Evolutionary conservation across 139 green algal species (phyloP).

Genomic region (Chlamydomonas schloesseri): DNA sequence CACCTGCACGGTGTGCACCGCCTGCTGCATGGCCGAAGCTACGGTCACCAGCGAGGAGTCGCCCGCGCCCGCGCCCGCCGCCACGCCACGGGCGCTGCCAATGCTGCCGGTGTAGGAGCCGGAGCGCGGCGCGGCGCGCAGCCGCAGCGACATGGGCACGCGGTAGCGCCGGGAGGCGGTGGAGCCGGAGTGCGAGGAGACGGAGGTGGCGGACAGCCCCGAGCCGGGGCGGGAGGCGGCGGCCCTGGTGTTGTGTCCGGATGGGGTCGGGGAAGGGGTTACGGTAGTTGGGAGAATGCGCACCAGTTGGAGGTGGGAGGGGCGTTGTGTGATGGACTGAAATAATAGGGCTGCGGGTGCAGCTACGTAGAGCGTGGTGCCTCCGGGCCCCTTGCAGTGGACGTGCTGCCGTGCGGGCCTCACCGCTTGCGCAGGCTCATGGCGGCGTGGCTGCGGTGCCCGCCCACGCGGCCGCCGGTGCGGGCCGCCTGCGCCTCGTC

Average conservation of each 20-base stretch:
- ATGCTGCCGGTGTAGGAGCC: background rate
- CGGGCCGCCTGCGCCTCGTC: conserved; percentile 14
- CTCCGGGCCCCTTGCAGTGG: too few species aligned
- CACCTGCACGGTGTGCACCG: too few species aligned
- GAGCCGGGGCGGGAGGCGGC: background rate
- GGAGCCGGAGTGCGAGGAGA: background rate
- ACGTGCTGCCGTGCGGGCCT: too few species aligned
- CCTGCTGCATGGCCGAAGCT: too few species aligned
- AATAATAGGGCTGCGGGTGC: too few species aligned
- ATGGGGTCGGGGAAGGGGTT: background rate
- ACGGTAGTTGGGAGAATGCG: background rate
- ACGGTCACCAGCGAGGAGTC: too few species aligned
- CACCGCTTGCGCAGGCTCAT: background rate
- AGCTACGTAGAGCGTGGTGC: too few species aligned
- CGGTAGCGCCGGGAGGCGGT: background rate
- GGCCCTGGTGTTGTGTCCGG: background rate
- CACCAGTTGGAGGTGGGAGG: too few species aligned
- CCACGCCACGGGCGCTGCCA: too few species aligned
- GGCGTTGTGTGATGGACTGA: too few species aligned
- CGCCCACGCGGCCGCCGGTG: conserved; percentile 5
- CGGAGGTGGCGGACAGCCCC: background rate
- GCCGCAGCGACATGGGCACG: conserved; percentile 1
- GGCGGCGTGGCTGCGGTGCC: background rate
- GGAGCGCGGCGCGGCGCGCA: background rate
- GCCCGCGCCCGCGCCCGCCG: too few species aligned